Percentiles rank a stretch among this genome's conserved stretches.
Evolutionary conservation across 805 yeast genomes (phyloP).

Genomic region (Yarrowia hollandica): DNA sequence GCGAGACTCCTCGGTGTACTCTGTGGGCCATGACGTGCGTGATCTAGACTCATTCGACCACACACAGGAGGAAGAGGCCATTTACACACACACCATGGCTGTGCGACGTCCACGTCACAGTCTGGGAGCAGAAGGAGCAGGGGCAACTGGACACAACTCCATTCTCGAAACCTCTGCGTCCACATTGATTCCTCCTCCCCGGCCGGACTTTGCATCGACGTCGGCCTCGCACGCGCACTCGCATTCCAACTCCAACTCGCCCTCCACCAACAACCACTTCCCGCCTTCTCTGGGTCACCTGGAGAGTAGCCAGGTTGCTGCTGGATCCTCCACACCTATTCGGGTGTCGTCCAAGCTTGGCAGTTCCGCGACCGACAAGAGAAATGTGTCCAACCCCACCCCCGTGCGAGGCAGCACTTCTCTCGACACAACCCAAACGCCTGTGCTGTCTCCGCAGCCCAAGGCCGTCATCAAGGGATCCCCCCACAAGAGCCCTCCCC

Average conservation of each 20-base stretch:
- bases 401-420: neutral
- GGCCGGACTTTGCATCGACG: slow-evolving; percentile 2
- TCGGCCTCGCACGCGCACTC: too few relatives aligned
- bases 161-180: slow-evolving; percentile 5
- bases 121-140: neutral
- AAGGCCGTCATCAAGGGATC: neutral
- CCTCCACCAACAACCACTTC: neutral
- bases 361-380: neutral
- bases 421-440: neutral
- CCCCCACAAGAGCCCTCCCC: slow-evolving; percentile 5
- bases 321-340: neutral
- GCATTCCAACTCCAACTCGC: neutral
- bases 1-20: slow-evolving; percentile 24
- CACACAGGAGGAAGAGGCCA: neutral
- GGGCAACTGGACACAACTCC: slow-evolving; percentile 1
- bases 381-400: neutral
- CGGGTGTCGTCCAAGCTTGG: neutral
- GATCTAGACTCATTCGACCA: slow-evolving; percentile 11
- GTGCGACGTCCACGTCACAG: neutral
- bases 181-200: neutral
- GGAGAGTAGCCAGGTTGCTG: neutral
- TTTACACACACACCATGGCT: slow-evolving; percentile 1
- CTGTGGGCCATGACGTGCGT: neutral
- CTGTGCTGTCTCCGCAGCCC: slow-evolving; percentile 13
- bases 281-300: neutral